phyloP scores from a whole-genome alignment of 768 basidiomycete genomes.

The Dioszegia aurantiaca region DNA sequence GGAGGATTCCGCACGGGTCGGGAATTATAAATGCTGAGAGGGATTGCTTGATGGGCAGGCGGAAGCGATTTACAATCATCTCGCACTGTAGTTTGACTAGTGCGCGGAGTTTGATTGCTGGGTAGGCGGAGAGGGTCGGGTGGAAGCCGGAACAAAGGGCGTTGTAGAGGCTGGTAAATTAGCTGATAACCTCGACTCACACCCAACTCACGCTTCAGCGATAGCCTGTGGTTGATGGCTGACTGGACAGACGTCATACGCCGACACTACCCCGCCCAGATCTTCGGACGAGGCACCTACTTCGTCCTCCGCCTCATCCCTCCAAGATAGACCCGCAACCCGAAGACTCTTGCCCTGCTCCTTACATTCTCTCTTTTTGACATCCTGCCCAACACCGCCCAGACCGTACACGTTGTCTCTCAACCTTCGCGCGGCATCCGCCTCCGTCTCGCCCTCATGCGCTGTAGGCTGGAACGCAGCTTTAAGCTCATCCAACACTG shows the following conservation, averaged over 20 bases:
- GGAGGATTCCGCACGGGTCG: constrained; percentile 25
- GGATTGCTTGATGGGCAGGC: constrained; percentile 28
- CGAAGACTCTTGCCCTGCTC: constrained; percentile 19
- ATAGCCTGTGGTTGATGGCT: constrained; percentile 32
- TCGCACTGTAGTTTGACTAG: constrained; percentile 20
- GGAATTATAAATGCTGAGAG: constrained; percentile 42
- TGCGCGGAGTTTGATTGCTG: constrained; percentile 26
- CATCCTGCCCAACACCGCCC: constrained; percentile 35
- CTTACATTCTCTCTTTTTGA: constrained; percentile 27
- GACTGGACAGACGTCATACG: constrained; percentile 26
- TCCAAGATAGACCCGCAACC: constrained; percentile 25
- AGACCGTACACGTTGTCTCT: constrained; percentile 16
- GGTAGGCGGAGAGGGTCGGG: constrained; percentile 24
- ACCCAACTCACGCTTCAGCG: constrained; percentile 35
- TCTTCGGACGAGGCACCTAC: no score
- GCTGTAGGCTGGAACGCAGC: constrained; percentile 18
- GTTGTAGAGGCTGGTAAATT: constrained; percentile 22
- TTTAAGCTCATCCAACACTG: constrained; percentile 22
- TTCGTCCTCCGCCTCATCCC: constrained; percentile 13
- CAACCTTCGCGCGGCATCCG: constrained; percentile 19
- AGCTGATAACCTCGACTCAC: constrained; percentile 1
- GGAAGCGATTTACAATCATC: constrained; percentile 23
- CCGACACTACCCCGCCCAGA: constrained; percentile 10
- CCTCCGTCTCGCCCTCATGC: constrained; percentile 20
- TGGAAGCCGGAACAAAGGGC: constrained; percentile 29